Evolutionary conservation across 345 rosid genomes (phyloP).

Genomic region (Odontarrhena argentea): DNA sequence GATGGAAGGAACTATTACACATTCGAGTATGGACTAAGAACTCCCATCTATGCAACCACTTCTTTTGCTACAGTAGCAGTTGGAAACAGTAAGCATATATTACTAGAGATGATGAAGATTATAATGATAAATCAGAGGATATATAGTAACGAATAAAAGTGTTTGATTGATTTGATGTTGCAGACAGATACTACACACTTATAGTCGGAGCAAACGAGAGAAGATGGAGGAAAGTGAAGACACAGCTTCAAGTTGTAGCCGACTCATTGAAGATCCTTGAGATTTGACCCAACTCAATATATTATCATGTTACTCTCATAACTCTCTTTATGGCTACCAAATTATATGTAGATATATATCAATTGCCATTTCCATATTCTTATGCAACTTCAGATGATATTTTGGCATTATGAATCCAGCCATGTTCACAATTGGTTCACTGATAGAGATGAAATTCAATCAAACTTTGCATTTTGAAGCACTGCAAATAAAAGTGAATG

Average conservation of each 20-base stretch:
- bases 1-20: conserved; percentile 82
- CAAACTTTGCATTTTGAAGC: conserved; percentile 23
- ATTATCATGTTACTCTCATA: conserved; percentile 33
- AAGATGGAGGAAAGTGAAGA: conserved; percentile 64
- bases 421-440: background rate
- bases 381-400: conserved; percentile 1
- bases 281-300: conserved; percentile 45
- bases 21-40: conserved; percentile 71
- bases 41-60: conserved; percentile 63
- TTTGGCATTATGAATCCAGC: conserved; percentile 4
- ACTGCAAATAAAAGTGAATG: conserved; percentile 30
- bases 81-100: conserved; percentile 54
- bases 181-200: conserved; percentile 78
- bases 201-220: conserved; percentile 75
- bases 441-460: conserved; percentile 12
- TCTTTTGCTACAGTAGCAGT: conserved; percentile 80
- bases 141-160: background rate
- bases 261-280: conserved; percentile 73
- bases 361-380: conserved; percentile 1
- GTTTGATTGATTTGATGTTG: conserved; percentile 12
- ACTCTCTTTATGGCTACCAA: conserved; percentile 12
- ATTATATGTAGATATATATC: background rate
- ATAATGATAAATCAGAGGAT: background rate
- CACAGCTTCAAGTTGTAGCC: conserved; percentile 71
- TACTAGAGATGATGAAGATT: background rate